Percentiles rank a stretch among this genome's conserved stretches.
phyloP scores from a whole-genome alignment of 2,329 filamentous ascomycete species.

The Calonectria honghensis region DNA sequence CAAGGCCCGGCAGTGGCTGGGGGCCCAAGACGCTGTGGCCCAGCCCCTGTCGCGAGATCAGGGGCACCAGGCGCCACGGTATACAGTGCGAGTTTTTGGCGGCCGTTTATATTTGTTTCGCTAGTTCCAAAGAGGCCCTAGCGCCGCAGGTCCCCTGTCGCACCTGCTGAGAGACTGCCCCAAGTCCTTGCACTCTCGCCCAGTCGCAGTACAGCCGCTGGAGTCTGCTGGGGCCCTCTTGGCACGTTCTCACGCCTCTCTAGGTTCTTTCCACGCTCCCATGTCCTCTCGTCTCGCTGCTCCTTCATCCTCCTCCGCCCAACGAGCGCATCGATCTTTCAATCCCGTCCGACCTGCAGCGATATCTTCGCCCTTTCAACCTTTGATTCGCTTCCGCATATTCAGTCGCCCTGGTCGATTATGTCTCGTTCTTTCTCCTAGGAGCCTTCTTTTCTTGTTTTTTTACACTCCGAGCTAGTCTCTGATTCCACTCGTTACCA shows the following conservation, averaged over 20 bases:
- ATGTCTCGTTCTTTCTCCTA: slow-evolving; percentile 60
- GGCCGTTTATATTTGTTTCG: slow-evolving; percentile 52
- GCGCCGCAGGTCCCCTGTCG: slow-evolving; percentile 49
- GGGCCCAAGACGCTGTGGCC: not conserved
- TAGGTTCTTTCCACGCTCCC: slow-evolving; percentile 50
- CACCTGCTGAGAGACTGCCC: slow-evolving; percentile 44
- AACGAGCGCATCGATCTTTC: slow-evolving; percentile 52
- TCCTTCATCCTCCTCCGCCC: slow-evolving; percentile 53
- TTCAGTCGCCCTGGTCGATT: slow-evolving; percentile 57
- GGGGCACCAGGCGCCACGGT: slow-evolving; percentile 45
- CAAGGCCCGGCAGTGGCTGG: not conserved
- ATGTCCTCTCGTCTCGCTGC: slow-evolving; percentile 44
- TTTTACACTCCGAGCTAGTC: slow-evolving; percentile 65
- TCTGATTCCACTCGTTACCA: slow-evolving; percentile 67
- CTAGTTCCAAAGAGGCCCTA: slow-evolving; percentile 49
- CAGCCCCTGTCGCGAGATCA: slow-evolving; percentile 36
- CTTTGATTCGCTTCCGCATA: slow-evolving; percentile 47
- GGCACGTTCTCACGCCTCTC: slow-evolving; percentile 40
- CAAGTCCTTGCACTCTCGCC: slow-evolving; percentile 49
- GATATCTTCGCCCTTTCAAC: slow-evolving; percentile 42
- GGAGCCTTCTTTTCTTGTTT: slow-evolving; percentile 52
- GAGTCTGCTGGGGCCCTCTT: slow-evolving; percentile 42
- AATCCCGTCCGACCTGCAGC: slow-evolving; percentile 45
- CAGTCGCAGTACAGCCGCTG: slow-evolving; percentile 38
- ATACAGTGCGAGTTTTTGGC: slow-evolving; percentile 46